Evolutionary conservation across 164 flowering plant species (phyloP), one percentile per base, ranked within the genome.

Genomic region (Magnolia changhungtana): DNA sequence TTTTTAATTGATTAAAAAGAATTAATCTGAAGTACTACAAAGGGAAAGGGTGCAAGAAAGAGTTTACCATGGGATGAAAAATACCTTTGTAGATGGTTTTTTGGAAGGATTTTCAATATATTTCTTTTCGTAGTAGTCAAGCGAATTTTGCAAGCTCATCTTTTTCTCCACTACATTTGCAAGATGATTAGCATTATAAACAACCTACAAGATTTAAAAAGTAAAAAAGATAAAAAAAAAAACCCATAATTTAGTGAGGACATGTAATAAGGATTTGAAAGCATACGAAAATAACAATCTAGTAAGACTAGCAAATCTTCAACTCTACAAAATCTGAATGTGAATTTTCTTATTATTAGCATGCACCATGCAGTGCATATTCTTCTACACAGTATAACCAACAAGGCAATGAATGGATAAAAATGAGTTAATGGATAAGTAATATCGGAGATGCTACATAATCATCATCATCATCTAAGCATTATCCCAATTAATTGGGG

Each of bases 91-190:
- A 6, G 67, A 49, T 50, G 95, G 94, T 79, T 83, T 84, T 50
- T 45, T 85, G 59, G 86, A 67, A 73, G 79, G 87, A 74, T 88
- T 83, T 82, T 90, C 84, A 29, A 85, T 81, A 72, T 83, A 84
- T 80, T 89, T 90, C 24, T 84, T 84, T 75, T 91, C 84, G 81
- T 84, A 83, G 81, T 72, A 91, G 69, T 87, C 94, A 18, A 87
- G 90, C 92, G 95, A 88, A 75, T 94, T 94, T 76, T 82, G 88
- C 72, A 76, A 29, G 31, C 81, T 89, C 71, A 91, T 87, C 88
- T 87, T 90, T 81, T 88, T 82, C 58, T 82, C 74, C 2, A 89
- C 91, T 76, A 94, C 76, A 14, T 80, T 51, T 21, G 86, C 77
- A 29, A 94, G 90, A 63, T 83, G 80, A 75, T 86, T 94, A 72